A percentile compares a stretch with the other conserved stretches of the same genome.
These are phyloP conservation scores for Suhomyces anneliseae DNA, from an alignment of 1,139 yeast genomes.

Conservation along the genomic window DNA sequence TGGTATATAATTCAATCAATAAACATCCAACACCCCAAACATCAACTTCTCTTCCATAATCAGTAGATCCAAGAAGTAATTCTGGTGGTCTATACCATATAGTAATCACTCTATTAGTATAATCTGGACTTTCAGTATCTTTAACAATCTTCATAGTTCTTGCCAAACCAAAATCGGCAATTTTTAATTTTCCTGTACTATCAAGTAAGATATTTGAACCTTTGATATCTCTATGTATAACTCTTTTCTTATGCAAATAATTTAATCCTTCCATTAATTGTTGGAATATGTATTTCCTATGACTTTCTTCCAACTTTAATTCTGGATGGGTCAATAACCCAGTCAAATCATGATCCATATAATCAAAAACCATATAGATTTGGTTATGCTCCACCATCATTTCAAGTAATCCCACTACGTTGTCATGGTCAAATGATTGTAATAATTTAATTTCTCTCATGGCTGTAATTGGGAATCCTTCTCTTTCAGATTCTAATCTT, in stretches of 20 bases:
- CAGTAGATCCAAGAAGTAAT: slow-evolving; percentile 82
- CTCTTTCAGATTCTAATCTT: slow-evolving; percentile 82
- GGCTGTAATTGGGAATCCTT: slow-evolving; percentile 96
- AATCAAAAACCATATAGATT: slow-evolving; percentile 89
- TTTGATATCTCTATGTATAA: slow-evolving; percentile 91
- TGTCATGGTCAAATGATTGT: slow-evolving; percentile 82
- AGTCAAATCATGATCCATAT: slow-evolving; percentile 89
- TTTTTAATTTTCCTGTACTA: slow-evolving; percentile 68
- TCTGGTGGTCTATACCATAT: slow-evolving; percentile 98
- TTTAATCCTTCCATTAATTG: slow-evolving; percentile 80
- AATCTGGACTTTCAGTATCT: slow-evolving; percentile 60
- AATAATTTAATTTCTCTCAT: slow-evolving; percentile 85
- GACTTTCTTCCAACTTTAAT: slow-evolving; percentile 59
- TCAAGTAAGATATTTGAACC: slow-evolving; percentile 87
- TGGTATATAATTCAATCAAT: slow-evolving; percentile 74
- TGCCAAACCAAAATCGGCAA: slow-evolving; percentile 95
- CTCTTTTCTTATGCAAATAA: slow-evolving; percentile 75
- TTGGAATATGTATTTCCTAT: slow-evolving; percentile 71
- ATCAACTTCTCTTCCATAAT: slow-evolving; percentile 88
- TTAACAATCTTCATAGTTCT: slow-evolving; percentile 65
- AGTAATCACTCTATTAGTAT: slow-evolving; percentile 92
- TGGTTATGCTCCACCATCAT: slow-evolving; percentile 85
- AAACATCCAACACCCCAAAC: slow-evolving; percentile 98
- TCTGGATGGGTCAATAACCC: slow-evolving; percentile 83
- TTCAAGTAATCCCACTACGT: slow-evolving; percentile 78